Evolutionary conservation across 768 basidiomycete genomes (phyloP).

Genomic region (Inosperma sp.): DNA sequence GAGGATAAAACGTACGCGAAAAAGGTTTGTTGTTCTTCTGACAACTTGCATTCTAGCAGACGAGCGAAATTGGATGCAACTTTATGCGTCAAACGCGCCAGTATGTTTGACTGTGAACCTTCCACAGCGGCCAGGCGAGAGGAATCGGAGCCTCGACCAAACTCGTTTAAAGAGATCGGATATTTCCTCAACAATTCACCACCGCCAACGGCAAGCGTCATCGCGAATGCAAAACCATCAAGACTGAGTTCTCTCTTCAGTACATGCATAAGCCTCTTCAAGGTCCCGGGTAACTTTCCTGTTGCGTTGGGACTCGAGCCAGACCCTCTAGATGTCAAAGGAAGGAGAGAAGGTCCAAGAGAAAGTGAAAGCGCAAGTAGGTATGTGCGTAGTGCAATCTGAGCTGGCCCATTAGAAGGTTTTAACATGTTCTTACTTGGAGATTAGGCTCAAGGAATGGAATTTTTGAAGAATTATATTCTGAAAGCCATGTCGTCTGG

Average conservation of each 20-base stretch:
- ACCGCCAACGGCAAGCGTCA: constrained; percentile 61
- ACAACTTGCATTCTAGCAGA: too few relatives aligned
- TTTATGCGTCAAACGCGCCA: background rate
- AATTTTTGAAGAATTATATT: too few relatives aligned
- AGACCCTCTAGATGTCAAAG: constrained; percentile 29
- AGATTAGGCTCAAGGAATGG: too few relatives aligned
- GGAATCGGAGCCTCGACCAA: background rate
- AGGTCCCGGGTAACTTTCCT: constrained; percentile 19
- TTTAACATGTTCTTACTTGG: too few relatives aligned
- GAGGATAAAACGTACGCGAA: constrained; percentile 55
- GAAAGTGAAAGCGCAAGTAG: constrained; percentile 58
- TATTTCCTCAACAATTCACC: constrained; percentile 48
- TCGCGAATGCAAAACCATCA: constrained; percentile 66
- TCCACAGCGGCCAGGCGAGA: background rate
- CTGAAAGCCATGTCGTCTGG: too few relatives aligned
- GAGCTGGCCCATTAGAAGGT: constrained; percentile 55
- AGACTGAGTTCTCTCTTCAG: constrained; percentile 53
- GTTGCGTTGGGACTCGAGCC: constrained; percentile 21
- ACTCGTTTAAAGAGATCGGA: constrained; percentile 33
- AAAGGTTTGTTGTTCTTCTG: constrained; percentile 48
- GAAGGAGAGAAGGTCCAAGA: constrained; percentile 60
- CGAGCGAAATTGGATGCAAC: too few relatives aligned
- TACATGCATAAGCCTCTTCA: constrained; percentile 32
- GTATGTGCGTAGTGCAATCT: constrained; percentile 64
- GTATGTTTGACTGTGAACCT: background rate